phyloP scores from a whole-genome alignment of 805 yeast genomes.

The Jamesozyma gamospora region DNA sequence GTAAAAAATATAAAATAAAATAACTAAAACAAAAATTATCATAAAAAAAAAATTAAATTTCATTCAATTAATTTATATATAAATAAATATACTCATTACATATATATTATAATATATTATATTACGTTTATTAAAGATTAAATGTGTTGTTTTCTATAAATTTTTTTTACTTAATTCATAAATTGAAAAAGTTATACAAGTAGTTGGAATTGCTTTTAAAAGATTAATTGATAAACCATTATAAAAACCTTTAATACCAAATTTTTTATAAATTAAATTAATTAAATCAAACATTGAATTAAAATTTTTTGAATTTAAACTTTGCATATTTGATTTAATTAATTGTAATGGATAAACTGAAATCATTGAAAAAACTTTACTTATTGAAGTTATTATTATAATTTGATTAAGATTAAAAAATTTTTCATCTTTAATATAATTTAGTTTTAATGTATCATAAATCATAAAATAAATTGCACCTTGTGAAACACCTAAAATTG shows the following conservation, averaged over 20 bases:
- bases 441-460: constrained; percentile 63
- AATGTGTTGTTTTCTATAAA: too few species aligned
- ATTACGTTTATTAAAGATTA: too few species aligned
- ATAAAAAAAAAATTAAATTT: too few species aligned
- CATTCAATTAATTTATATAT: too few species aligned
- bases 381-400: constrained; percentile 51
- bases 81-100: too few species aligned
- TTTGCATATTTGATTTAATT: constrained; percentile 65
- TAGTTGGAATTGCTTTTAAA: constrained; percentile 80
- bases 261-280: constrained; percentile 33
- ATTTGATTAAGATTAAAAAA: constrained; percentile 44
- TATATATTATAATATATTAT: too few species aligned
- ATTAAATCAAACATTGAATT: constrained; percentile 29
- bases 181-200: constrained; percentile 79
- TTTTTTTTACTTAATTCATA: constrained; percentile 53
- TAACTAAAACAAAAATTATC: too few species aligned
- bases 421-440: constrained; percentile 8
- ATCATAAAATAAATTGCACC: constrained; percentile 82
- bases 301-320: constrained; percentile 20
- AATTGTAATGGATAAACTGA: constrained; percentile 79
- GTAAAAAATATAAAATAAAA: too few species aligned
- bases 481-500: constrained; percentile 75
- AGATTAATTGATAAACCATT: constrained; percentile 75
- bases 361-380: constrained; percentile 60
- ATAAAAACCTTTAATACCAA: constrained; percentile 65